Base-by-base conservation (phyloP, 169 alveolate species). In the Babesia divergens region DNA sequence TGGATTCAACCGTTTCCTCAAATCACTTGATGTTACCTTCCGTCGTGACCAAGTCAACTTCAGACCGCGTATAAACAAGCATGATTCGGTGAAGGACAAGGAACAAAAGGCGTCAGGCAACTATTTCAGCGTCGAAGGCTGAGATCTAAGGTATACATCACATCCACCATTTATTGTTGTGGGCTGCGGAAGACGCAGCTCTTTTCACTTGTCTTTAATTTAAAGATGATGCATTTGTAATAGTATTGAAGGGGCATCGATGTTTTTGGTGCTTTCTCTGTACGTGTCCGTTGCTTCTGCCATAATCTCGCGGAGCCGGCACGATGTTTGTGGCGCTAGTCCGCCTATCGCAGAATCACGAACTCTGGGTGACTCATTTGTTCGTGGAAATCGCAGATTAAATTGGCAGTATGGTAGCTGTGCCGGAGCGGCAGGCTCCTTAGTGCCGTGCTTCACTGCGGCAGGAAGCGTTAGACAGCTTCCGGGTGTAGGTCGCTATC, bases 51-150 rank as follows among this genome's bases (percentile, higher is more conserved):
- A 99, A 14, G 94, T 96, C 44, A 98, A 97, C 84, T 98, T 86
- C 92, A 91, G 99, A 54, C 99, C 99, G 1, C 94, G 99, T 67
- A 98, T 98, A 76, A 98, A 98, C 92, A 98, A 98, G 84, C 69
- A 91, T 26, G 98, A 96, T 47, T 94, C 99, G 37, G 95, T 94
- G 60, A 95, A 97, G 89, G 99, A 98, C 84, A 96, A 96, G 86
- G 99, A 98, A 80, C 99, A 98, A 86, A 98, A 98, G 90, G 86
- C 87, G 34, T 84, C 95, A 22, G 99, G 99, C 55, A 91, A 93
- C 82, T 96, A 94, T 88, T 97, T 97, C 94, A 89, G 94, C 46
- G 81, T 96, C 53, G 99, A 97, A n/a, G n/a, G n/a, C n/a, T n/a
- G n/a, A n/a, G n/a, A n/a, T n/a, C n/a, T n/a, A n/a, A n/a, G 44